A percentile compares a stretch with the other conserved stretches of the same genome.
Evolutionary conservation across 2,329 filamentous ascomycete species (phyloP).

Genomic region (Trichoderma atroviride): DNA sequence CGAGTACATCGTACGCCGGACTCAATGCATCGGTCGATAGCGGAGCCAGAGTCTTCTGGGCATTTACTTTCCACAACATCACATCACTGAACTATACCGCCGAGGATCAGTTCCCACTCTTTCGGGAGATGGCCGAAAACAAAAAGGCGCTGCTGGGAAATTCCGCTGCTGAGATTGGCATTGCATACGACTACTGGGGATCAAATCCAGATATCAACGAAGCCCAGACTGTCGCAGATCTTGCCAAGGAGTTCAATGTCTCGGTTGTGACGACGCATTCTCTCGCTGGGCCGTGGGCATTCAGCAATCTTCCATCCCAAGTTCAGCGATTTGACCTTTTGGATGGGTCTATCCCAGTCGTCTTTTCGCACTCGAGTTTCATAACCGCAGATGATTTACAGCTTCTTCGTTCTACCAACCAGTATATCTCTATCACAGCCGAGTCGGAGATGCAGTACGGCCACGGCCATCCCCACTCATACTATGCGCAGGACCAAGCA

Average conservation of each 20-base stretch:
- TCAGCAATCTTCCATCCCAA: conserved; percentile 45
- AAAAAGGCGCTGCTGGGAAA: conserved; percentile 31
- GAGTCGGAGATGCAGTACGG: conserved; percentile 64
- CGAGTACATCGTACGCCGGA: conserved; percentile 47
- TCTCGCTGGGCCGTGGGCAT: conserved; percentile 43
- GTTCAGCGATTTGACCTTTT: conserved; percentile 30
- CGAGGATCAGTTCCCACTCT: conserved; percentile 44
- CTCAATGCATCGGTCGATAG: conserved; percentile 52
- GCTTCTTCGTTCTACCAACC: conserved; percentile 52
- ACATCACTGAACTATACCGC: conserved; percentile 36
- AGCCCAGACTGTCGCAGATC: conserved; percentile 37
- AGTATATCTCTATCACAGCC: conserved; percentile 59
- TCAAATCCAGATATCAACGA: conserved; percentile 33
- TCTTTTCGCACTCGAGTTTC: conserved; percentile 56
- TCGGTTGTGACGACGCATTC: conserved; percentile 52
- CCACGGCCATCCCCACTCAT: conserved; percentile 50
- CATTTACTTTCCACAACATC: conserved; percentile 35
- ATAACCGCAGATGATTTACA: conserved; percentile 44
- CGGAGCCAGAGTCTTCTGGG: conserved; percentile 52
- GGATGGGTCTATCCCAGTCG: conserved; percentile 34
- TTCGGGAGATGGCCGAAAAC: conserved; percentile 41
- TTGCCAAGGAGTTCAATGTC: conserved; percentile 44
- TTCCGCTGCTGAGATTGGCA: conserved; percentile 43
- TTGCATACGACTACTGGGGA: conserved; percentile 47
- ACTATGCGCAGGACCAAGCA: conserved; percentile 53